phyloP scores from a whole-genome alignment of 148 eudicot species.

The Limonium bicolor region DNA sequence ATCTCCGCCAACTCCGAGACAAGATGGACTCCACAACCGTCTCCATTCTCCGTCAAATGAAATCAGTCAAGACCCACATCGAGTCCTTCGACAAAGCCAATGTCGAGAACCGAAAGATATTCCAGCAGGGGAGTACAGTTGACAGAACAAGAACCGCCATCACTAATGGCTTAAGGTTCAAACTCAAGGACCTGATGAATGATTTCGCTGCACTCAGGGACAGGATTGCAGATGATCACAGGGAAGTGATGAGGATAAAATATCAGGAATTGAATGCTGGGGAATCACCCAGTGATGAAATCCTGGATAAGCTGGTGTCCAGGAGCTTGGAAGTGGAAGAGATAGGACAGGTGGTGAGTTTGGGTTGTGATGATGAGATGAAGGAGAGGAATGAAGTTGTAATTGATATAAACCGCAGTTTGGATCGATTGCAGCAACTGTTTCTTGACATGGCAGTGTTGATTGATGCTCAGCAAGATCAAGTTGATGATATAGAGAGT shows the following conservation, averaged over 20 bases:
- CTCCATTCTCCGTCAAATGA: constrained; percentile 51
- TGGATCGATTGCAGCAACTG: constrained; percentile 63
- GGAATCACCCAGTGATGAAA: constrained; percentile 41
- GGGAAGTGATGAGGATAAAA: constrained; percentile 34
- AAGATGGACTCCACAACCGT: constrained; percentile 68
- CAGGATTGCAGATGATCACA: constrained; percentile 38
- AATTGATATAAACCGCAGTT: constrained; percentile 55
- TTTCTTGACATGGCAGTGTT: constrained; percentile 85
- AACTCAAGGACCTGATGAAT: constrained; percentile 41
- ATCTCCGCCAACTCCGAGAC: constrained; percentile 57
- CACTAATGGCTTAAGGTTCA: constrained; percentile 49
- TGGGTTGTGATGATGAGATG: constrained; percentile 18
- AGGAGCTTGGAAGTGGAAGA: constrained; percentile 21
- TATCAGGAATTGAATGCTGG: constrained; percentile 44
- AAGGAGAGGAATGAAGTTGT: constrained; percentile 61
- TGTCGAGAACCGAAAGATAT: constrained; percentile 19
- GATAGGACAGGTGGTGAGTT: constrained; percentile 12
- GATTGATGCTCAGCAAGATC: constrained; percentile 53
- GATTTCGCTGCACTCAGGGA: constrained; percentile 55
- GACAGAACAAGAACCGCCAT: constrained; percentile 51
- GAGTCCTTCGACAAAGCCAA: constrained; percentile 48
- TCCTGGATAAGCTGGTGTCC: constrained; percentile 42
- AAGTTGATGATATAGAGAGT: constrained; percentile 65
- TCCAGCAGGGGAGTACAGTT: constrained; percentile 29
- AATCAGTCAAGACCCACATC: constrained; percentile 30